Evolutionary conservation across 371 early-diverging fungal genomes (phyloP), one percentile per base, ranked within the genome.

Genomic region (Mucor circinelloides): DNA sequence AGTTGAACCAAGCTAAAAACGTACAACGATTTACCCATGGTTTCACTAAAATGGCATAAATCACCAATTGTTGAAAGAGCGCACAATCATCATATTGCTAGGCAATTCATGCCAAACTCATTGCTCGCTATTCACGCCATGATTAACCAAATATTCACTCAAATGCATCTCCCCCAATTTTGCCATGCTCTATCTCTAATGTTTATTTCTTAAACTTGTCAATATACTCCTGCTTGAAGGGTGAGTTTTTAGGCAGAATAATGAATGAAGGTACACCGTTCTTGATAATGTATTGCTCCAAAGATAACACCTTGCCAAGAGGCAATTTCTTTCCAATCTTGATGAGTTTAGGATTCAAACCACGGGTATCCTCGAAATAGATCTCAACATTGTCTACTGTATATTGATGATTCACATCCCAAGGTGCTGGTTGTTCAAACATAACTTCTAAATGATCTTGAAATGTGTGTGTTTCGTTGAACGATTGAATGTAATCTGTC

Each of bases 401-500:
- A 72, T 97, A 97, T 46, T 77, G 82, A 23, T 81, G 73, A 36
- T 80, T 73, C 10, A 73, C 64, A 72, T 98, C 99, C 96, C 97
- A 97, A 13, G 89, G 89, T 12, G 92, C 91, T 10, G 89, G 87
- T 30, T 92, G 86, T 50, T 87, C 91, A 74, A 97, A 93, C 78
- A 99, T 94, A 46, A 89, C 78, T 44, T 87, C 85, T 31, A 99
- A 70, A 72, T 97, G 97, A 64, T 95, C 96, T 50, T 79, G 68
- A 68, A 99, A 93, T 21, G 95, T 88, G 66, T 87, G 83, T 15
- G 84, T 78, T 76, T 98, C 98, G 75, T 94, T 84, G 70, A 95
- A 96, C 25, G 85, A 79, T 65, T 91, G 87, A 58, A 99, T 93
- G 66, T 94, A 89, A 74, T 99, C 99, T 5, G 93, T 92, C 71